Percentiles rank a stretch among this genome's conserved stretches.
These are phyloP conservation scores for Colletotrichum graminicola DNA, from an alignment of 2,329 filamentous ascomycete genomes.

Conservation along the genomic window DNA sequence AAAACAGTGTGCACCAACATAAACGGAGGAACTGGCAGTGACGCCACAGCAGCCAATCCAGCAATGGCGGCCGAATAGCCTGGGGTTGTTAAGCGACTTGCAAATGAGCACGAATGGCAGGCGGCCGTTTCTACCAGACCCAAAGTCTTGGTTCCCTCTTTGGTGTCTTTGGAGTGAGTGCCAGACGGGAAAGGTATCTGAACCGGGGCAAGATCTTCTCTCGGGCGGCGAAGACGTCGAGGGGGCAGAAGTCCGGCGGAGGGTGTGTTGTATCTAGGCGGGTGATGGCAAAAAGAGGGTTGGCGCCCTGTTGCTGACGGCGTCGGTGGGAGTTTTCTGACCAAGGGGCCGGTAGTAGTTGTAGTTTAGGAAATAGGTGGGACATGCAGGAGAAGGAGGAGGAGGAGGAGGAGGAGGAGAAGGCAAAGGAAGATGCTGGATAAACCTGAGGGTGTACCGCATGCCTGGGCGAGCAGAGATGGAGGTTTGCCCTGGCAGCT, in stretches of 20 bases:
- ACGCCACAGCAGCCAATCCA: conserved; percentile 32
- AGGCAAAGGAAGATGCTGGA: conserved; percentile 1
- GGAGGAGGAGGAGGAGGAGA: background rate
- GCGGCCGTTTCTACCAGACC: conserved; percentile 17
- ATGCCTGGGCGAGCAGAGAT: background rate
- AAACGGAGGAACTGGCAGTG: background rate
- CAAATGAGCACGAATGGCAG: conserved; percentile 24
- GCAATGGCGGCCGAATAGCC: conserved; percentile 7
- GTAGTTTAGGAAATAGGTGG: background rate
- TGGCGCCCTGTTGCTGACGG: conserved; percentile 10
- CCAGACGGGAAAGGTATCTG: conserved; percentile 23
- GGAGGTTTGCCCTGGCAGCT: background rate
- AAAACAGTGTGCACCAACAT: background rate
- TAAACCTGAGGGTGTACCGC: background rate
- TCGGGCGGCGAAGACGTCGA: background rate
- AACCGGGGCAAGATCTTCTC: conserved; percentile 18
- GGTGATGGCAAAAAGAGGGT: conserved; percentile 20
- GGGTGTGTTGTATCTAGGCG: background rate
- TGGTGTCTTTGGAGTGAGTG: conserved; percentile 21
- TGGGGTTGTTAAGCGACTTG: conserved; percentile 26
- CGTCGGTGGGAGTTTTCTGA: conserved; percentile 2
- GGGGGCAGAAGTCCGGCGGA: background rate
- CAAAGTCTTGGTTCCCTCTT: conserved; percentile 37
- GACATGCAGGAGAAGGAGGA: no score
- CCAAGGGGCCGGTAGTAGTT: conserved; percentile 11